Percentiles rank a stretch among this genome's conserved stretches.
Conservation (phyloP, 1,284 basidiomycete species). For the Moniliophthora roreri region DNA sequence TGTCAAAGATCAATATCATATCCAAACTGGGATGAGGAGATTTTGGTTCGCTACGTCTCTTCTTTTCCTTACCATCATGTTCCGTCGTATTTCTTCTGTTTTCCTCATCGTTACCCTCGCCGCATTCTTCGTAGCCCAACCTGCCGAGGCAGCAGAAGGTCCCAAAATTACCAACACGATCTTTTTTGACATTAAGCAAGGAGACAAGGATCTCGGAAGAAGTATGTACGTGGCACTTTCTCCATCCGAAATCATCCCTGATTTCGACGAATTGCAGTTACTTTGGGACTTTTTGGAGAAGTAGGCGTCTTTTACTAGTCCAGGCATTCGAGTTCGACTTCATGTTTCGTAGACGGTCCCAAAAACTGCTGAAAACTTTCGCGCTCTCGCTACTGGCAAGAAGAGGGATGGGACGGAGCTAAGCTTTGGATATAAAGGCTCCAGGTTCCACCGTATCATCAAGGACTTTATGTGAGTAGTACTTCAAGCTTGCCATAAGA, state of each 20-base stretch:
- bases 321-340: not conserved
- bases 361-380: slow-evolving; percentile 98
- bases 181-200: slow-evolving; percentile 93
- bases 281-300: slow-evolving; percentile 85
- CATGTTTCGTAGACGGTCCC: slow-evolving; percentile 76
- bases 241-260: not conserved
- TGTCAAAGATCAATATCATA: no score
- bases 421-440: slow-evolving; percentile 85
- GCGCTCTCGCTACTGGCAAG: slow-evolving; percentile 76
- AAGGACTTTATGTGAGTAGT: slow-evolving; percentile 94
- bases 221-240: slow-evolving; percentile 49
- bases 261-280: slow-evolving; percentile 49
- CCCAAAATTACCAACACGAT: slow-evolving; percentile 90
- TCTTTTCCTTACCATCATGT: slow-evolving; percentile 41
- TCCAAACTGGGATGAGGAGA: no score
- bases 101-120: slow-evolving; percentile 65
- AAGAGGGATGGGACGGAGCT: slow-evolving; percentile 78
- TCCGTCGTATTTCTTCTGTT: slow-evolving; percentile 59
- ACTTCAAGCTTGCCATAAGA: no score
- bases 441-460: slow-evolving; percentile 98
- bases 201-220: slow-evolving; percentile 79
- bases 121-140: slow-evolving; percentile 67
- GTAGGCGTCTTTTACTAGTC: no score
- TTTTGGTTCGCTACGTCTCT: slow-evolving; percentile 31
- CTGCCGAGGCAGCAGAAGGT: slow-evolving; percentile 72